Conservation (phyloP, 208 protist genomes). For the Leishmania amazonensis region DNA sequence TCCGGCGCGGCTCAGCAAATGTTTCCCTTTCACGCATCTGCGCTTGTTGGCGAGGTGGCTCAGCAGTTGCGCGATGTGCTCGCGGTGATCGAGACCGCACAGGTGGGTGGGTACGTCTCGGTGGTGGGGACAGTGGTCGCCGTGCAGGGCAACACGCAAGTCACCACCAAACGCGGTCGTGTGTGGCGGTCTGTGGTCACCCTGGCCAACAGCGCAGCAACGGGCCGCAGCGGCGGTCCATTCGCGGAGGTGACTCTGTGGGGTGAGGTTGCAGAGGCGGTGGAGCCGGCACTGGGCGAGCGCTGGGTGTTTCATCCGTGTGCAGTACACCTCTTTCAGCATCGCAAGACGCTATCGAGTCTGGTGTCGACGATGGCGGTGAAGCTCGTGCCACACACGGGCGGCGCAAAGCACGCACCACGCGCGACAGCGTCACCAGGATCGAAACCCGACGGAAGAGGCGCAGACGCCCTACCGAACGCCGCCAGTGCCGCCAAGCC, state of each 20-base stretch:
- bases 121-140: constrained; percentile 46
- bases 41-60: constrained; percentile 43
- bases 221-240: neutral
- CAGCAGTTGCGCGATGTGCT: constrained; percentile 30
- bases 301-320: constrained; percentile 62
- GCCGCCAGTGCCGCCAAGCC: neutral
- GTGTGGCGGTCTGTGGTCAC: constrained; percentile 47
- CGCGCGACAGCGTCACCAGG: neutral
- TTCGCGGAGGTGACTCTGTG: constrained; percentile 73
- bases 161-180: constrained; percentile 65
- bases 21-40: constrained; percentile 40
- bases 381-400: constrained; percentile 3
- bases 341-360: constrained; percentile 52
- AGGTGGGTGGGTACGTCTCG: constrained; percentile 55
- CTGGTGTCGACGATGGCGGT: constrained; percentile 32
- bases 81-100: constrained; percentile 24
- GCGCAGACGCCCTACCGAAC: neutral
- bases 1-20: neutral
- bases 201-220: constrained; percentile 24
- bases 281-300: constrained; percentile 37
- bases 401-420: neutral
- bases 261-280: constrained; percentile 48
- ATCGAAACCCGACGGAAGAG: neutral
- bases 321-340: constrained; percentile 63
- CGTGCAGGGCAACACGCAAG: constrained; percentile 24